Conservation (phyloP, 192 early-diverging fungal species). For the Ambispora gerdemannii region DNA sequence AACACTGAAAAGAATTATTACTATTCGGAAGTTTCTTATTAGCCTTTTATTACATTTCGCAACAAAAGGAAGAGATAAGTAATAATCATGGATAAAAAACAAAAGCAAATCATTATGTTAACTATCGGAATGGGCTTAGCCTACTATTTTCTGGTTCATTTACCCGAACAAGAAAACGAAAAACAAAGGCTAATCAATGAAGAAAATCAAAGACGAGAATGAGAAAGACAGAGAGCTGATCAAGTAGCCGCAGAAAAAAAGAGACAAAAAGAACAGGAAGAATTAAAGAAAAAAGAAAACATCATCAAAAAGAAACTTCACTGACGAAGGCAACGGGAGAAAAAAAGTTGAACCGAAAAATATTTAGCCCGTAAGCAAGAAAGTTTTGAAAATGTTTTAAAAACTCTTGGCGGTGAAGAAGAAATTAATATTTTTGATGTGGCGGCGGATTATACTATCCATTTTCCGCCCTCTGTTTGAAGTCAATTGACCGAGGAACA, state of each 20-base stretch:
- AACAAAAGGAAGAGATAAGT: background rate
- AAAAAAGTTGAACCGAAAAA: background rate
- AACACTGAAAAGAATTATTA: background rate
- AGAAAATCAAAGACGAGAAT: background rate
- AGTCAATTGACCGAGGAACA: background rate
- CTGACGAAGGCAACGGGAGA: background rate
- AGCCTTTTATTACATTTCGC: constrained; percentile 6
- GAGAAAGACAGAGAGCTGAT: background rate
- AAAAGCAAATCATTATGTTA: background rate
- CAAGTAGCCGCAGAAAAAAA: background rate
- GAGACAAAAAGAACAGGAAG: constrained; percentile 9
- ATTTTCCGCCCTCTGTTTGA: constrained; percentile 8
- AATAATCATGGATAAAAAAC: constrained; percentile 6
- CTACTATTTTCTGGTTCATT: constrained; percentile 9
- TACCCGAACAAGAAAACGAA: constrained; percentile 18
- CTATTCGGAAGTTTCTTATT: background rate
- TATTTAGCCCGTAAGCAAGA: background rate
- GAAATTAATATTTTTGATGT: background rate
- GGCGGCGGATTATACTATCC: constrained; percentile 1
- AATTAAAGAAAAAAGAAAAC: background rate
- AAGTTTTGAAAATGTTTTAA: background rate
- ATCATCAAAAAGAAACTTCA: no score
- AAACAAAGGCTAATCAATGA: no score
- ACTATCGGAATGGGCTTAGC: background rate
- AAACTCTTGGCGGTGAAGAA: background rate